Evolutionary conservation across 768 basidiomycete species (phyloP), one percentile per base, ranked within the genome.

Genomic region (Daedaleopsis nitida): DNA sequence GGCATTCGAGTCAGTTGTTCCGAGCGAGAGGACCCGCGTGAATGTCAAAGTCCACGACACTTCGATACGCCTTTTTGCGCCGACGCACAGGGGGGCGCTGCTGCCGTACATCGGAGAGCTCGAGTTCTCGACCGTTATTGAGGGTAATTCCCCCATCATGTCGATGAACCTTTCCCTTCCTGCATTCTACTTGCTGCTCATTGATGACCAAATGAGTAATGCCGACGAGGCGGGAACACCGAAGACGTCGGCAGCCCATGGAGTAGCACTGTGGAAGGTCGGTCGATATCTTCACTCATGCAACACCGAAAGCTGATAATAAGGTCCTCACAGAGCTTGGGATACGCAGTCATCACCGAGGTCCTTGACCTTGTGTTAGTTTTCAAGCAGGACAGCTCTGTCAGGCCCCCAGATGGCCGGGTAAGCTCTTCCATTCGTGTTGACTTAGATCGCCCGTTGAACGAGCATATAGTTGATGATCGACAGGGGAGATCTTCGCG

Each of bases 1-100:
- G 94, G 89, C 91, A 0, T 99, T 99, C 69, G 96, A 96, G 72
- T 83, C 93, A 23, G 94, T 97, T 13, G 85, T 94, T 16, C 97
- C 97, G 1, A 94, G 82, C 57, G 97, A 98, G 71, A 76, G 89
- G 45, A 98, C 94, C 7, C 77, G 79, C 12, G 74, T 98, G 24
- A 77, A 80, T n/a, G 61, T 96, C 37, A 83, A 81, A 63, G 68
- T 94, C 21, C 60, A 76, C 17, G 89, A 95, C 66, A 83, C 86
- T 11, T 90, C 92, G 0, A 66, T 92, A 12, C 85, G 86, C 52
- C 60, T 83, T 1, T 76, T 84, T 21, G 82, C 88, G 1, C 82
- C 83, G 1, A 81, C 70, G 0, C 76, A 88, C 66, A 77, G 81
- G 2, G 92, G 94, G 17, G 83, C 86, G 3, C 63, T 91, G n/a